These are phyloP conservation scores for Xylariaceae sp. DNA, from an alignment of 2,329 filamentous ascomycete species.

Conservation along the genomic window DNA sequence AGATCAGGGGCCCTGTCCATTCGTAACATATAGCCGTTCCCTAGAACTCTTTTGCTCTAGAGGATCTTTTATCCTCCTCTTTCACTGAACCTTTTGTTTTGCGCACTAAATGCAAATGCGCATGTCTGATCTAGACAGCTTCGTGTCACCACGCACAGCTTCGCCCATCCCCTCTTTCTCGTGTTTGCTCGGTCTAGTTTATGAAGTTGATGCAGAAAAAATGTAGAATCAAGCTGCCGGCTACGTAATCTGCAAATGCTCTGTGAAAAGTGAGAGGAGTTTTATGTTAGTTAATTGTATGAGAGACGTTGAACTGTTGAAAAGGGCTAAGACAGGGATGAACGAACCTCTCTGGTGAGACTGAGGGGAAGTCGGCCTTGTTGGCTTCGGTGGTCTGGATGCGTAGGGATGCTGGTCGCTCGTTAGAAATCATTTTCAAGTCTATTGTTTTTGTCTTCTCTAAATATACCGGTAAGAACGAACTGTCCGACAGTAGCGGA, in stretches of 20 bases:
- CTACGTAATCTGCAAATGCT: slow-evolving; percentile 93
- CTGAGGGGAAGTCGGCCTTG: slow-evolving; percentile 68
- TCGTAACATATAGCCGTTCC: no score
- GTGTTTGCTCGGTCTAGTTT: slow-evolving; percentile 58
- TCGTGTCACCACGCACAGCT: slow-evolving; percentile 9
- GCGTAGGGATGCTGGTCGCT: slow-evolving; percentile 60
- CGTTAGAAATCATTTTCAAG: slow-evolving; percentile 10
- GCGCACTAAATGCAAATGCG: no score
- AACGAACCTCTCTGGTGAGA: slow-evolving; percentile 74
- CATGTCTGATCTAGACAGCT: background rate
- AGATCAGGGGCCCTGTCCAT: no score
- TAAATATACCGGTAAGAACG: slow-evolving; percentile 77
- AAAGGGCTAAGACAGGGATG: background rate
- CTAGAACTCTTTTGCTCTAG: no score
- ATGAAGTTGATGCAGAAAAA: slow-evolving; percentile 99
- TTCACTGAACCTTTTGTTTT: no score
- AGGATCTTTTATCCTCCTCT: no score
- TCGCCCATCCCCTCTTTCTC: slow-evolving; percentile 6
- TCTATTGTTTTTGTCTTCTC: background rate
- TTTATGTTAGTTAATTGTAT: background rate
- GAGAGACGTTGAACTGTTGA: background rate
- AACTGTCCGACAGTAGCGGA: slow-evolving; percentile 94
- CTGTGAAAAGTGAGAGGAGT: slow-evolving; percentile 39
- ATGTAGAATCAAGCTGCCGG: slow-evolving; percentile 91
- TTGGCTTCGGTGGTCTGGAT: slow-evolving; percentile 89